Evolutionary conservation across 169 alveolate species (phyloP).

Genomic region (Cyclospora cayetanensis): DNA sequence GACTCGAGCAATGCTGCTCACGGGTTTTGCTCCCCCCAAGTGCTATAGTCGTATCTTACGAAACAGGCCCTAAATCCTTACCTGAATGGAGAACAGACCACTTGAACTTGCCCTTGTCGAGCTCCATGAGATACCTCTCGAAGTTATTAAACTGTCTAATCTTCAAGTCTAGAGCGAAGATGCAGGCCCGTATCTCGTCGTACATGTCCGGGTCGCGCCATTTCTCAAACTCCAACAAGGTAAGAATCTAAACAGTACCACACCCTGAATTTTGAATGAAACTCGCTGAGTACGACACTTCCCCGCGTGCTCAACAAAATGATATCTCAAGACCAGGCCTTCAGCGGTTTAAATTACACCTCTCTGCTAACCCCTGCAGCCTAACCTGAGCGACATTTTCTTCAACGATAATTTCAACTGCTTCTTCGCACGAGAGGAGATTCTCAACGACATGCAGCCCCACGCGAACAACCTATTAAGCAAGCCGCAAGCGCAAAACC

Average conservation of each 20-base stretch:
- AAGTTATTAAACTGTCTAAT: background rate
- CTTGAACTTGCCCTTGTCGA: conserved; percentile 72
- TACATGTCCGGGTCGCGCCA: conserved; percentile 73
- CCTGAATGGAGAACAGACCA: conserved; percentile 77
- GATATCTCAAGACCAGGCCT: too few species aligned
- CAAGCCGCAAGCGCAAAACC: background rate
- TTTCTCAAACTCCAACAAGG: conserved; percentile 71
- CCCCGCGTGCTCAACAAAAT: too few species aligned
- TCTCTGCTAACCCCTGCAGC: background rate
- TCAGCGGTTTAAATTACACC: too few species aligned
- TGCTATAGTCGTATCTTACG: too few species aligned
- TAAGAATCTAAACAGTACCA: conserved; percentile 22
- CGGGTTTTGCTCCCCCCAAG: too few species aligned
- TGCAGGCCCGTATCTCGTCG: conserved; percentile 63
- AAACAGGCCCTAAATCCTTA: conserved; percentile 23
- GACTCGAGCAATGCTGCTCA: too few species aligned
- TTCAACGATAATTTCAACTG: conserved; percentile 43
- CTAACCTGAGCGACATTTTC: conserved; percentile 48
- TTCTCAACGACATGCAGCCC: conserved; percentile 46
- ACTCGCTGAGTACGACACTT: too few species aligned
- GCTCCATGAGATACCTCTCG: conserved; percentile 77
- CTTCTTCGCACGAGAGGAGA: conserved; percentile 53
- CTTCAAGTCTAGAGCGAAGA: background rate
- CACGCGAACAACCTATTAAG: conserved; percentile 56
- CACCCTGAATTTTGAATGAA: background rate